A percentile compares a stretch with the other conserved stretches of the same genome.
Evolutionary conservation across 345 rosid species (phyloP).

Genomic region (Arabidopsis suecica): DNA sequence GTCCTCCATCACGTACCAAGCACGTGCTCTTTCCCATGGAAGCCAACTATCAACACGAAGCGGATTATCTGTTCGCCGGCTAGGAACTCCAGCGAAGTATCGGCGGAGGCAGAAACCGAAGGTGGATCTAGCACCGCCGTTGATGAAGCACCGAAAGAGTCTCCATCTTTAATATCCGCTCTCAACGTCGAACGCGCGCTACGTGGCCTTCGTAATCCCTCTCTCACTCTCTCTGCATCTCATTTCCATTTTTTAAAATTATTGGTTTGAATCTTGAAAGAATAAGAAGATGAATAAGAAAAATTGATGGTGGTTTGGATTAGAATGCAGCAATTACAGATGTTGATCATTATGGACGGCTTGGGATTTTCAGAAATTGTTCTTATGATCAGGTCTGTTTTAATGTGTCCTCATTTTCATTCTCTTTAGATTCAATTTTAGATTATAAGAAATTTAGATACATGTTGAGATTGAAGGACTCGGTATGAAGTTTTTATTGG

Average conservation of each 20-base stretch:
- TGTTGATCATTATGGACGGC: conserved; percentile 78
- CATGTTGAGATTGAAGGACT: too few species aligned
- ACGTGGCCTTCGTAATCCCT: conserved; percentile 74
- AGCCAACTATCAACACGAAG: conserved; percentile 23
- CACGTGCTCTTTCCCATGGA: conserved; percentile 42
- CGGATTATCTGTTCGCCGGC: conserved; percentile 35
- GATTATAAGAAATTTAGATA: neutral
- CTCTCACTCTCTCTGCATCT: neutral
- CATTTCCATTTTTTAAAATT: neutral
- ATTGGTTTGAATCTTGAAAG: neutral
- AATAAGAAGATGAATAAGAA: neutral
- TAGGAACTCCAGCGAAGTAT: conserved; percentile 49
- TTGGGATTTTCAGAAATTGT: conserved; percentile 65
- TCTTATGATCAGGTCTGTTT: conserved; percentile 63
- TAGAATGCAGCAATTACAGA: conserved; percentile 90
- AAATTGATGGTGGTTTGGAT: conserved; percentile 46
- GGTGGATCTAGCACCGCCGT: conserved; percentile 58
- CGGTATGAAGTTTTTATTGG: neutral
- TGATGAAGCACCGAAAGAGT: conserved; percentile 54
- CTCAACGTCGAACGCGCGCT: conserved; percentile 87
- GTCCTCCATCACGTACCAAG: conserved; percentile 31
- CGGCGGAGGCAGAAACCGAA: conserved; percentile 46
- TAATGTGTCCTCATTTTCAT: neutral
- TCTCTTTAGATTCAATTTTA: neutral
- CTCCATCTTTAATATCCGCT: conserved; percentile 72